phyloP scores from a whole-genome alignment of 2,329 filamentous ascomycete species.

The Phialophora chinensis region DNA sequence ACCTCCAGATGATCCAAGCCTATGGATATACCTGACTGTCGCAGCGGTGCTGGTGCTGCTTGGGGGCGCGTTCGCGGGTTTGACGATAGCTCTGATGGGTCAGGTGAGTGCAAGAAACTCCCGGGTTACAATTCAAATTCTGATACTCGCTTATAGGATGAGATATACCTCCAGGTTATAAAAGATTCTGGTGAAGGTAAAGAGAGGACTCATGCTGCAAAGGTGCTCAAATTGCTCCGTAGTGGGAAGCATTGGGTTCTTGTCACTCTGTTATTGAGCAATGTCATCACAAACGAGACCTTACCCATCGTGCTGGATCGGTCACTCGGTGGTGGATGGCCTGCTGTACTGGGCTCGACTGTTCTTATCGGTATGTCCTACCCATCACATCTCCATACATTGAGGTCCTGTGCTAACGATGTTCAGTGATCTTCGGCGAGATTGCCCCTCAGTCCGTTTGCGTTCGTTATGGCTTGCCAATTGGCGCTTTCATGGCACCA shows the following conservation, averaged over 20 bases:
- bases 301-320: slow-evolving; percentile 93
- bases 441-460: slow-evolving; percentile 95
- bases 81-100: slow-evolving; percentile 74
- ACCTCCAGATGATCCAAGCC: slow-evolving; percentile 64
- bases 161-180: slow-evolving; percentile 96
- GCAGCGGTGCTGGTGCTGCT: slow-evolving; percentile 82
- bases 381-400: background rate
- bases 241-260: slow-evolving; percentile 98
- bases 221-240: slow-evolving; percentile 78
- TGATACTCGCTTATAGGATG: slow-evolving; percentile 65
- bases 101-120: slow-evolving; percentile 50
- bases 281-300: slow-evolving; percentile 98
- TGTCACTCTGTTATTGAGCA: slow-evolving; percentile 89
- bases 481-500: slow-evolving; percentile 91
- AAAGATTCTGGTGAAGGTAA: slow-evolving; percentile 80
- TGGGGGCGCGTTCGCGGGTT: slow-evolving; percentile 90
- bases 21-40: slow-evolving; percentile 81
- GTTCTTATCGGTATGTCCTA: slow-evolving; percentile 78
- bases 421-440: slow-evolving; percentile 92
- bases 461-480: slow-evolving; percentile 92
- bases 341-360: slow-evolving; percentile 91
- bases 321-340: slow-evolving; percentile 91
- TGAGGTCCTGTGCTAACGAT: slow-evolving; percentile 15
- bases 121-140: background rate
- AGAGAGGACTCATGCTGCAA: slow-evolving; percentile 84